phyloP scores from a whole-genome alignment of 345 rosid species.

The Murraya koenigii region DNA sequence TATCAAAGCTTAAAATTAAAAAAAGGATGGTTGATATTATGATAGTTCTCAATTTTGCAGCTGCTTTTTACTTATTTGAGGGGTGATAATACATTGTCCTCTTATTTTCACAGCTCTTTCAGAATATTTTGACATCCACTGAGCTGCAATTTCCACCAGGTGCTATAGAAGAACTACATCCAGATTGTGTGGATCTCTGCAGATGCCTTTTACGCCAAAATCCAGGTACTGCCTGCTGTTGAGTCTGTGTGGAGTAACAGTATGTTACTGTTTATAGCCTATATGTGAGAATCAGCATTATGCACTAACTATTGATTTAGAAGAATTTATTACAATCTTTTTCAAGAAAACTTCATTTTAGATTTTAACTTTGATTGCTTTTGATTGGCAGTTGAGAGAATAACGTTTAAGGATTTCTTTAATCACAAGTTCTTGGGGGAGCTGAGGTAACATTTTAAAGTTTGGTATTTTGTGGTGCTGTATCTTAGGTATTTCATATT shows the following conservation, averaged over 20 bases:
- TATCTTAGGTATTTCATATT: constrained; percentile 2
- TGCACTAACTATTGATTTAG: background rate
- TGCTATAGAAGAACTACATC: constrained; percentile 51
- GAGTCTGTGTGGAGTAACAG: background rate
- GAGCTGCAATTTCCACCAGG: constrained; percentile 69
- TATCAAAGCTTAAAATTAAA: background rate
- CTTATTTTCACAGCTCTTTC: constrained; percentile 59
- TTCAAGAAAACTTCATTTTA: background rate
- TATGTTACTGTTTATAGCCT: background rate
- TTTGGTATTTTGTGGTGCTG: background rate
- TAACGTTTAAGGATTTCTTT: constrained; percentile 72
- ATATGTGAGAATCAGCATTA: background rate
- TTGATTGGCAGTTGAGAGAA: constrained; percentile 58
- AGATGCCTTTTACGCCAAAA: constrained; percentile 61
- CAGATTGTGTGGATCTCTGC: constrained; percentile 78
- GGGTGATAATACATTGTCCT: background rate
- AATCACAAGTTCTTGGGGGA: constrained; percentile 59
- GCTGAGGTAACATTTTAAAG: constrained; percentile 44
- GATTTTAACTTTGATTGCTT: constrained; percentile 21
- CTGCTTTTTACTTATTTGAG: constrained; percentile 14
- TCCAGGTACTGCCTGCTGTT: constrained; percentile 45
- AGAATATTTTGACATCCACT: constrained; percentile 63
- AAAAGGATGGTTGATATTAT: background rate
- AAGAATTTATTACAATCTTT: constrained; percentile 1
- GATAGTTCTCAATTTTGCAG: background rate